A percentile compares a stretch with the other conserved stretches of the same genome.
phyloP scores from a whole-genome alignment of 2,329 filamentous ascomycete genomes.

The Colletotrichum neosansevieriae region DNA sequence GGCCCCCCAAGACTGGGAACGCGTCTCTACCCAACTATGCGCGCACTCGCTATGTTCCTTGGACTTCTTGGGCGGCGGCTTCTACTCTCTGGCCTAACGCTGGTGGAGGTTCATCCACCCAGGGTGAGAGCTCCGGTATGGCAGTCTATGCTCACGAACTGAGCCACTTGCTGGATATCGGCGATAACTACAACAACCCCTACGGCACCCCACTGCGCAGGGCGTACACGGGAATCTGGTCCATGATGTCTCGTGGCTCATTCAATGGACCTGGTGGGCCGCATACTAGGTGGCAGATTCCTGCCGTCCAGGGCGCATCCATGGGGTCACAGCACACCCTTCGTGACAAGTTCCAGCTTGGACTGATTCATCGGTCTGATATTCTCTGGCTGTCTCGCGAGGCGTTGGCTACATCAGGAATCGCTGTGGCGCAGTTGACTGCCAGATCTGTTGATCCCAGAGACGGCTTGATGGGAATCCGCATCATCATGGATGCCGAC shows the following conservation, averaged over 20 bases:
- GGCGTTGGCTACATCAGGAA: conserved; percentile 56
- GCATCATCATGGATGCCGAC: conserved; percentile 59
- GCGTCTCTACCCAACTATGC: conserved; percentile 57
- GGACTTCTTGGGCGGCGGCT: conserved; percentile 65
- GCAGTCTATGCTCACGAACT: conserved; percentile 66
- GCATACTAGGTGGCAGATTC: conserved; percentile 65
- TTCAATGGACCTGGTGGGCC: conserved; percentile 67
- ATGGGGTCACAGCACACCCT: conserved; percentile 66
- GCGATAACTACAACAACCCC: conserved; percentile 69
- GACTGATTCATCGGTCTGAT: conserved; percentile 56
- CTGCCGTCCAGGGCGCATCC: conserved; percentile 59
- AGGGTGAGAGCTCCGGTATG: conserved; percentile 66
- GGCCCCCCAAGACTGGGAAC: conserved; percentile 55
- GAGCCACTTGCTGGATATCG: conserved; percentile 63
- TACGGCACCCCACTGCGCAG: conserved; percentile 59
- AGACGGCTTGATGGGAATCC: conserved; percentile 57
- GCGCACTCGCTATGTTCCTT: conserved; percentile 63
- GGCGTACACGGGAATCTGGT: conserved; percentile 63
- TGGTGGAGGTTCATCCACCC: conserved; percentile 63
- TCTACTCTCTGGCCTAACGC: conserved; percentile 66
- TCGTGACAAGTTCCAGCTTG: conserved; percentile 65
- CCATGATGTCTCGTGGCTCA: conserved; percentile 64
- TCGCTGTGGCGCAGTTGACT: conserved; percentile 58
- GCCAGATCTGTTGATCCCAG: conserved; percentile 59
- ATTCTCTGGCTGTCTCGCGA: conserved; percentile 59